phyloP scores from a whole-genome alignment of 2,329 filamentous ascomycete species.

The Byssochlamys sp. region DNA sequence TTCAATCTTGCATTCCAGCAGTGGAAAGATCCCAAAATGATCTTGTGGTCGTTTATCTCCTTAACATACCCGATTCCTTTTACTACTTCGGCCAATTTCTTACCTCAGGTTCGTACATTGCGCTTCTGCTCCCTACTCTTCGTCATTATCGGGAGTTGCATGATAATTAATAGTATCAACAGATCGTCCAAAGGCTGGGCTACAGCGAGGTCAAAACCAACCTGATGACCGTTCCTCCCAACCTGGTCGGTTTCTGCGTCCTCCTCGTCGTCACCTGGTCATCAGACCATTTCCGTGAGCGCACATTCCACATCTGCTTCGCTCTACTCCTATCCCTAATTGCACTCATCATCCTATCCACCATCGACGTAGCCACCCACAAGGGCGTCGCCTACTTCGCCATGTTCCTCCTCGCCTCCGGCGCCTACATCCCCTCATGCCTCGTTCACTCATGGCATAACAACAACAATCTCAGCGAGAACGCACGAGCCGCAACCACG shows the following conservation, averaged over 20 bases:
- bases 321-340: slow-evolving; percentile 31
- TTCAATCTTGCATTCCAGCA: slow-evolving; percentile 33
- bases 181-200: slow-evolving; percentile 37
- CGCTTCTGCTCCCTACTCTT: background rate
- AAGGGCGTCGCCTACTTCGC: slow-evolving; percentile 43
- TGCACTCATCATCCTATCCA: slow-evolving; percentile 37
- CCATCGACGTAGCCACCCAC: slow-evolving; percentile 34
- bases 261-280: slow-evolving; percentile 37
- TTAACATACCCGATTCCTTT: slow-evolving; percentile 44
- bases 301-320: slow-evolving; percentile 39
- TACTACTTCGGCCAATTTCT: slow-evolving; percentile 38
- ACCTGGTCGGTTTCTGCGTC: slow-evolving; percentile 39
- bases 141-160: background rate
- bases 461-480: slow-evolving; percentile 46
- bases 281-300: slow-evolving; percentile 38
- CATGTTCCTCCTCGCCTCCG: slow-evolving; percentile 38
- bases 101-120: slow-evolving; percentile 29
- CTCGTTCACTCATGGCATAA: slow-evolving; percentile 45
- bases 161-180: background rate
- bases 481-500: slow-evolving; percentile 40
- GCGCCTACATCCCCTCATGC: slow-evolving; percentile 38
- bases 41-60: slow-evolving; percentile 37
- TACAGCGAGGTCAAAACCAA: slow-evolving; percentile 40
- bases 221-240: slow-evolving; percentile 41
- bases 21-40: slow-evolving; percentile 37